Conservation (phyloP, 306 rosid genomes). For the Cucurbita pepo region DNA sequence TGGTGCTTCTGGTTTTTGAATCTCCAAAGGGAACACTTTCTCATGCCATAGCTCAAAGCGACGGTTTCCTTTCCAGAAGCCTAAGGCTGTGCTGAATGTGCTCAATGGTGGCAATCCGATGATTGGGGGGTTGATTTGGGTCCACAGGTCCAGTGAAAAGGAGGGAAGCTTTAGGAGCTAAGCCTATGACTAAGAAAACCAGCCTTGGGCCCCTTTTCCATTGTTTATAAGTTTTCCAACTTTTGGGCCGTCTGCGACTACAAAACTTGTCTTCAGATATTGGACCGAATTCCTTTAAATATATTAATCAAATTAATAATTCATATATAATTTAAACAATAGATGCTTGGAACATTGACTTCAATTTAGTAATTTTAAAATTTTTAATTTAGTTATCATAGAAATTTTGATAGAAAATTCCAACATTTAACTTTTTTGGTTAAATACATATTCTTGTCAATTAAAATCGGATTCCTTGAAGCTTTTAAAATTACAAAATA, state of each 20-base stretch:
- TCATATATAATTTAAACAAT: too few relatives aligned
- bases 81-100: constrained; percentile 87
- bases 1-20: constrained; percentile 21
- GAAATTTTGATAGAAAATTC: too few relatives aligned
- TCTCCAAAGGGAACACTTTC: constrained; percentile 47
- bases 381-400: too few relatives aligned
- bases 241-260: neutral
- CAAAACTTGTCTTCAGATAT: too few relatives aligned
- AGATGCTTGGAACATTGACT: too few relatives aligned
- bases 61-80: constrained; percentile 82
- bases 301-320: too few relatives aligned
- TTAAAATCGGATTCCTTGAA: too few relatives aligned
- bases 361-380: too few relatives aligned
- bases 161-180: neutral
- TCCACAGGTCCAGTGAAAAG: neutral
- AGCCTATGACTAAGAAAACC: neutral
- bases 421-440: too few relatives aligned
- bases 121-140: neutral
- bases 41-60: constrained; percentile 30
- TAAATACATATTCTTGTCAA: too few relatives aligned
- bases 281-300: too few relatives aligned
- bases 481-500: too few relatives aligned
- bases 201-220: neutral
- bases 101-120: constrained; percentile 10
- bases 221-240: neutral